Base-by-base conservation (phyloP, 257 asterid genomes). In the Ajuga chamaepitys region DNA sequence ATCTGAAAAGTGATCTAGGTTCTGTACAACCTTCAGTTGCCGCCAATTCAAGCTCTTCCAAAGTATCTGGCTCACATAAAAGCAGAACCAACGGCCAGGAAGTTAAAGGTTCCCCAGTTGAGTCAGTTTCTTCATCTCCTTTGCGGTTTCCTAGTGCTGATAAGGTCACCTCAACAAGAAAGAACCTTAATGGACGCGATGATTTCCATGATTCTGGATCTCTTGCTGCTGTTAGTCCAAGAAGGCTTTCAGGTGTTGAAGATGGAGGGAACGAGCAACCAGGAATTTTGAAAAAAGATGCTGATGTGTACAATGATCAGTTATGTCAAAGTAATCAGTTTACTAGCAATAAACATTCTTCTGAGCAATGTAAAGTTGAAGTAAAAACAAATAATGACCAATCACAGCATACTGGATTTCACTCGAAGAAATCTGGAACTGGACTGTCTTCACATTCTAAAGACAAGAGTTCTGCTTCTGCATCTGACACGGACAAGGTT, bases 91-190 rank as follows among this genome's bases (percentile, higher is more conserved):
- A 75, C 69, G 80, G 78, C 44, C 93, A 85, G 73, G 94, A 83
- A 74, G 76, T 74, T 74, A 94, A 85, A 74, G 94, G 85, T 70
- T 95, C 98, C 45, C 99, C 98, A 0, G 97, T 88, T 41, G 99
- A 86, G 75, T 95, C 99, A 38, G 98, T 91, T 62, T 91, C 99
- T 64, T 95, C 98, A 38, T 95, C 99, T 69, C 99, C 99, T 76
- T 74, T 82, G 68, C 82, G 88, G 75, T 61, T 70, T 59, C 48
- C 81, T 18, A 74, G 56, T 50, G 68, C 62, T 38, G 92, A 83
- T 66, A 84, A 79, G 72, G 56, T 75, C 67, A 38, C 82, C 50
- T 77, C 81, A 44, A 44, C 76, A 24, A 76, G 74, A 68, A 86
- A 74, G 76, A 78, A 69, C 47, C 67, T 70, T 24, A 77, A 54